Evolutionary conservation across 768 basidiomycete species (phyloP), one percentile per base, ranked within the genome.

Genomic region (Naganishia onofrii): DNA sequence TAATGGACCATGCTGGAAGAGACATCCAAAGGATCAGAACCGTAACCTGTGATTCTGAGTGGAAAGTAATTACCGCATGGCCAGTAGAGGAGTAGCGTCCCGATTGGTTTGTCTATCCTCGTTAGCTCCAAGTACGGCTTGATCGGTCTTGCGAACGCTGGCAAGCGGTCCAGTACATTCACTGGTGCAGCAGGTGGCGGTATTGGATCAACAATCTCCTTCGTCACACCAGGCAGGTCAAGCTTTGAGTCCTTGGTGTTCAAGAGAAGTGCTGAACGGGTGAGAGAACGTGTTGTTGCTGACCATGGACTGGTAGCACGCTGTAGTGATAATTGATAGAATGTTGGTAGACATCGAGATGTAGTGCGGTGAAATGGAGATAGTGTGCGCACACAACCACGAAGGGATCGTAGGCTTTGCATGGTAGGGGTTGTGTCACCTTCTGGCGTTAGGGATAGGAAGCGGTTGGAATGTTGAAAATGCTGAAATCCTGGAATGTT

Each of bases 71-170:
- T 8, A 96, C 95, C 87, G 80, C 96, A 98, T 0, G 96, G 96
- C 83, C 92, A 94, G 79, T 90, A 95, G 19, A 99, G 84, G 17
- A 99, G 81, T 54, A 93, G 83, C 0, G 92, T 92, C 36, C 96
- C 96, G 70, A 96, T 97, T 21, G 96, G 95, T 78, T 97, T 99
- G 83, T 99, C 94, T 46, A 95, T 85, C 67, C 96, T 87, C 54
- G 89, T 90, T 29, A 99, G 84, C 76, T 90, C 88, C 3, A 93
- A 76, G 80, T 98, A 99, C 5, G 96, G 94, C 64, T 78, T 76
- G 36, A 67, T 58, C 17, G 69, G 69, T 36, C 52, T 31, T 10
- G 60, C 29, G n/a, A 46, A 56, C 12, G 44, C 13, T 36, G 69
- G 69, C 9, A 70, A 29, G 9, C 53, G 46, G 38, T 70, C 63